Evolutionary conservation across 805 yeast species (phyloP).

Genomic region (Torulaspora delbrueckii): DNA sequence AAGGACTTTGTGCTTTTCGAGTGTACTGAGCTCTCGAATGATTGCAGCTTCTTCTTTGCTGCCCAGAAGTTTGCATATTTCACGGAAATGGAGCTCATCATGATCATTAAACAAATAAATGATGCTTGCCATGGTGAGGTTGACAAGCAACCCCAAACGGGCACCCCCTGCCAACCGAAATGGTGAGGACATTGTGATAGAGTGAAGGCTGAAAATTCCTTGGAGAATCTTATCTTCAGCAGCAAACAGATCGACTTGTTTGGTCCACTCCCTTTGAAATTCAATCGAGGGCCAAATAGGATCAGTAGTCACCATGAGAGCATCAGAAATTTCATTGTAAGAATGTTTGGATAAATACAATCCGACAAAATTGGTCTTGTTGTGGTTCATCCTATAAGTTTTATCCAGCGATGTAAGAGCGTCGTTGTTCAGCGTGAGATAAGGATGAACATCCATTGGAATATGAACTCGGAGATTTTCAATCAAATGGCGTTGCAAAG

Average conservation of each 20-base stretch:
- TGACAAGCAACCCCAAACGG: conserved; percentile 7
- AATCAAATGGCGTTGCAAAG: conserved; percentile 9
- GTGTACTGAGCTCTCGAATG: neutral
- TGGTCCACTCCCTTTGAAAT: conserved; percentile 7
- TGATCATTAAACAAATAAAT: conserved; percentile 16
- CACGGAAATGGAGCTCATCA: conserved; percentile 4
- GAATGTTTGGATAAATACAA: conserved; percentile 1
- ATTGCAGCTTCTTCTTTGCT: conserved; percentile 3
- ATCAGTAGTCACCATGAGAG: neutral
- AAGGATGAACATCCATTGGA: neutral
- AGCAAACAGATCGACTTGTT: neutral
- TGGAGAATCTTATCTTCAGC: conserved; percentile 5
- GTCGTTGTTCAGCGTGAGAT: neutral
- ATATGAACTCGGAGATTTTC: neutral
- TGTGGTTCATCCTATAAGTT: neutral
- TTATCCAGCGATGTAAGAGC: neutral
- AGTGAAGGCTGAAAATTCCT: conserved; percentile 12
- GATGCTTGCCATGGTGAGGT: conserved; percentile 17
- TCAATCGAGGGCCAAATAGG: conserved; percentile 13
- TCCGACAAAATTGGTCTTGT: conserved; percentile 1
- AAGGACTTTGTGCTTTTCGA: neutral
- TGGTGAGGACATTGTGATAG: conserved; percentile 17
- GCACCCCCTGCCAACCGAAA: conserved; percentile 6
- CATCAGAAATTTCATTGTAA: conserved; percentile 2
- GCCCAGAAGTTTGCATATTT: conserved; percentile 5